Base-by-base conservation (phyloP, 148 eudicot genomes). In the Rhododendron vialii region DNA sequence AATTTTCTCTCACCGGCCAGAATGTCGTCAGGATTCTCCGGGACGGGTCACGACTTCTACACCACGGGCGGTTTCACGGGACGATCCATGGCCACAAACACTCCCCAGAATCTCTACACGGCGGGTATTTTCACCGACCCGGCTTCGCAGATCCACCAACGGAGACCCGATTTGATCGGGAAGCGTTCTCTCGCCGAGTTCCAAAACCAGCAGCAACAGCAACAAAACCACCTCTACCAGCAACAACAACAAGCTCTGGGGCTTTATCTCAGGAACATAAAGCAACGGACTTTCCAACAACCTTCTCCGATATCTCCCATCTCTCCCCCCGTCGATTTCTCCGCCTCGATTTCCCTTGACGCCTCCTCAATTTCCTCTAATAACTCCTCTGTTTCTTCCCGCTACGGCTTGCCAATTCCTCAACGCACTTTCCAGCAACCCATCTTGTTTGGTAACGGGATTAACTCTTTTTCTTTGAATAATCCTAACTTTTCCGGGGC, bases 141-240 rank as follows among this genome's bases (percentile, higher is more conserved):
- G n/a, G 83, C 89, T 17, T 50, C 89, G 3, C 96, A 93, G 93
- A 92, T 93, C 93, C 86, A 86, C 9, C 90, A 86, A 13, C 57
- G 93, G 41, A 85, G 92, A 24, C 79, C 91, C 8, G 93, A 91
- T 73, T 89, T 88, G 83, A 87, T 85, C 88, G 99, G 98, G 7
- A 97, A 97, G 84, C 90, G 99, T 8, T 93, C 96, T 4, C 89
- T 94, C 1, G 90, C 93, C 0, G 98, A 93, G 83, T 94, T 87
- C 36, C 98, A 95, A 80, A 50, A 80, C 48, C 93, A 93, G n/a
- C 93, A 88, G 5, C 94, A 88, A 36, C 92, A 88, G 11, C 90
- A 89, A 24, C 91, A 77, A 53, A 69, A 36, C 53, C 77, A 33
- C 20, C 41, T 57, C 65, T 71, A 28, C 81, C 79, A 87, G 30